A percentile compares a stretch with the other conserved stretches of the same genome.
Evolutionary conservation across 2,329 filamentous ascomycete species (phyloP).

Genomic region (Kalaharituber pfeilii): DNA sequence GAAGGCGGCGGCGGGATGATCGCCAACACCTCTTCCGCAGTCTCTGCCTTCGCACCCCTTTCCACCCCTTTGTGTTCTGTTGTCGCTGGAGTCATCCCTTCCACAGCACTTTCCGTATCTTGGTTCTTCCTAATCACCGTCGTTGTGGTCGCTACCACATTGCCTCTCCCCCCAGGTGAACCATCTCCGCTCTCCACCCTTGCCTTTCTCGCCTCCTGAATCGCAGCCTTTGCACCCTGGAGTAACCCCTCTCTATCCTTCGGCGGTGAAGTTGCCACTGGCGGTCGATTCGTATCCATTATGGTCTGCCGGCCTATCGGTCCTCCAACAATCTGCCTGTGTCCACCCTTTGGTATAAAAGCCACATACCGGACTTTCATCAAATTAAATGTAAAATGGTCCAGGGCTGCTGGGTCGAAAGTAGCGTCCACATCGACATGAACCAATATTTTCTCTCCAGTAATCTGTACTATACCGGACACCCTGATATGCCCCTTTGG

Average conservation of each 20-base stretch:
- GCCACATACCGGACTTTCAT: conserved; percentile 13
- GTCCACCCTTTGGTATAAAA: neutral
- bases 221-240: neutral
- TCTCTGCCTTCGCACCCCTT: neutral
- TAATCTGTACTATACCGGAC: conserved; percentile 15
- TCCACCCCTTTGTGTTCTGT: neutral
- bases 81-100: neutral
- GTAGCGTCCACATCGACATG: conserved; percentile 14
- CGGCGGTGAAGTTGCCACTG: neutral
- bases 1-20: neutral
- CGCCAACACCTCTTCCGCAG: neutral
- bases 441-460: conserved; percentile 12
- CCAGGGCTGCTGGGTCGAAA: conserved; percentile 14
- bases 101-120: neutral
- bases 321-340: neutral
- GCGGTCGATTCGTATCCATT: neutral
- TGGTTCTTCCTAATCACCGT: neutral
- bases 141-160: neutral
- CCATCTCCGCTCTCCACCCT: neutral
- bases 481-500: conserved; percentile 15
- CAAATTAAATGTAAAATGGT: conserved; percentile 9
- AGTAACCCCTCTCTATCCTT: neutral
- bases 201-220: neutral
- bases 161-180: neutral
- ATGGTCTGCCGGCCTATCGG: neutral